phyloP scores from a whole-genome alignment of 2,329 filamentous ascomycete genomes.

The Colletotrichum sp. region DNA sequence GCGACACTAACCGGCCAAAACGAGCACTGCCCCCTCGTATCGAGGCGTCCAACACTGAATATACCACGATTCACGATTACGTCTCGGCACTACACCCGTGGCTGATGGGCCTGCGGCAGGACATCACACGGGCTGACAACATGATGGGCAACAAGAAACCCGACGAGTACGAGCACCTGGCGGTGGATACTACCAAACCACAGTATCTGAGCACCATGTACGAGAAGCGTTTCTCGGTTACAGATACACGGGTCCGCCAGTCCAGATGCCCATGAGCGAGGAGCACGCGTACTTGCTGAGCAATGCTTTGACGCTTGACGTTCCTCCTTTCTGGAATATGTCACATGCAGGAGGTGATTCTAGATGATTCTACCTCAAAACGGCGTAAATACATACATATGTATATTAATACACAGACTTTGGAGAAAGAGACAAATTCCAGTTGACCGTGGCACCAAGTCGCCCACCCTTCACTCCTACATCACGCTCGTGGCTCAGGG shows the following conservation, averaged over 20 bases:
- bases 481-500: fast-evolving
- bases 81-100: background rate
- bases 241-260: background rate
- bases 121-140: background rate
- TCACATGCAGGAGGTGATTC: fast-evolving
- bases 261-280: background rate
- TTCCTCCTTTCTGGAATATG: background rate
- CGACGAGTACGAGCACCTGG: background rate
- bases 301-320: background rate
- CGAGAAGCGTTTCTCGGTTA: background rate
- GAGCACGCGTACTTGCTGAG: background rate
- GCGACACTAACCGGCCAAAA: background rate
- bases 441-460: background rate
- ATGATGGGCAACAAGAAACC: background rate
- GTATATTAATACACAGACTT: too few species aligned
- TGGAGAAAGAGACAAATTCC: background rate
- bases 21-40: background rate
- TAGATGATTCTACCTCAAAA: background rate
- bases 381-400: background rate
- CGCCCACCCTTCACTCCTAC: fast-evolving
- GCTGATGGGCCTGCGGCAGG: background rate
- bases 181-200: background rate
- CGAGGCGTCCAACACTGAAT: background rate
- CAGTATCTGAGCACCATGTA: background rate
- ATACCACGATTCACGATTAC: background rate